These are phyloP conservation scores for Parachaetomium inaequale DNA, from an alignment of 495 filamentous ascomycete species.

Conservation along the genomic window DNA sequence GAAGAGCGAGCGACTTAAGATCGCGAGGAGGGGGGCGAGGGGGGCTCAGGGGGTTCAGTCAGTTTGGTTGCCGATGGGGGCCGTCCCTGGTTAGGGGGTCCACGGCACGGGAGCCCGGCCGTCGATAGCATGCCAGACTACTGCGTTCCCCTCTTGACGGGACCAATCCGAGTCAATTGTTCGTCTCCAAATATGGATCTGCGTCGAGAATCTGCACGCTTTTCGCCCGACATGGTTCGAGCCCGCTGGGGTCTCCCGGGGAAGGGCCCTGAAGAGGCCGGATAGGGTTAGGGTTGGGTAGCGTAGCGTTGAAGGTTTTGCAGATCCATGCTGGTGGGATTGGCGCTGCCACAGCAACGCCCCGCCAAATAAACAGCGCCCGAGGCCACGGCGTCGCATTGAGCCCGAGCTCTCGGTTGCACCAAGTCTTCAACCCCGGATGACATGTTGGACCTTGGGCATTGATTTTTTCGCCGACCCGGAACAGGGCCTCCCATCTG, in stretches of 20 bases:
- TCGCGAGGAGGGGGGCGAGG: not conserved
- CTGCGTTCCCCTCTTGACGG: constrained; percentile 1
- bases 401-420: constrained; percentile 6
- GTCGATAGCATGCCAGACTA: constrained; percentile 11
- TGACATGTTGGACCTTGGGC: constrained; percentile 13
- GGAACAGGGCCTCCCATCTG: not conserved
- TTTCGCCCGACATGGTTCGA: constrained; percentile 10
- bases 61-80: not conserved
- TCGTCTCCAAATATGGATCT: constrained; percentile 10
- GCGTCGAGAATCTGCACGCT: constrained; percentile 9
- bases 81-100: not conserved
- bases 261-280: not conserved
- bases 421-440: not conserved
- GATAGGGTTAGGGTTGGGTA: constrained; percentile 19
- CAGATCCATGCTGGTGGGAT: constrained; percentile 7
- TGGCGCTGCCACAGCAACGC: constrained; percentile 27
- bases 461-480: constrained; percentile 14
- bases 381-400: constrained; percentile 13
- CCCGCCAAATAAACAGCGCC: constrained; percentile 30
- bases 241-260: not conserved
- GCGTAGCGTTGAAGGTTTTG: not conserved
- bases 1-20: not conserved
- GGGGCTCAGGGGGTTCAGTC: not conserved
- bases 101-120: not conserved
- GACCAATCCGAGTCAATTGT: constrained; percentile 5